Evolutionary conservation across 257 asterid genomes (phyloP).

Genomic region (Solanum bulbocastanum): DNA sequence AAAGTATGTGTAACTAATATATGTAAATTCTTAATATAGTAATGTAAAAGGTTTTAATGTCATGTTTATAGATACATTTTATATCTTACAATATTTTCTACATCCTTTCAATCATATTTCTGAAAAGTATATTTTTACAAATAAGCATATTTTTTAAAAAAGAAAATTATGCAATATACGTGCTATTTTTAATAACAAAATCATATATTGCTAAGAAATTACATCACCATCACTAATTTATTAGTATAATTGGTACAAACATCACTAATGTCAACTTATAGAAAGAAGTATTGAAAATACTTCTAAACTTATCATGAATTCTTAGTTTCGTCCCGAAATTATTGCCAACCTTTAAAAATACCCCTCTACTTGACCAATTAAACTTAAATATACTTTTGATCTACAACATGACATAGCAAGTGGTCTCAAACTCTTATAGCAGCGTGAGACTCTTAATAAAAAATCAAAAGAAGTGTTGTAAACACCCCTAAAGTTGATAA

Average conservation of each 20-base stretch:
- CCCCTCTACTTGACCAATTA: background rate
- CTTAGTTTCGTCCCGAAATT: background rate
- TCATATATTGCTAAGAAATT: background rate
- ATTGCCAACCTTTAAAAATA: background rate
- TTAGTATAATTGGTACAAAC: background rate
- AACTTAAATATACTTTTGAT: too few relatives aligned
- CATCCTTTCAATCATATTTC: background rate
- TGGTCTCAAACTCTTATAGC: background rate
- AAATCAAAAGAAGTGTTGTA: background rate
- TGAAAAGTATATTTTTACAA: too few relatives aligned
- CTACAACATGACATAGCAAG: too few relatives aligned
- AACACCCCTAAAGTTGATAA: too few relatives aligned
- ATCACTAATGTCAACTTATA: background rate
- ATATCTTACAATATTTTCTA: background rate
- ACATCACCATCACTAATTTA: background rate
- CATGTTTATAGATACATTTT: too few relatives aligned
- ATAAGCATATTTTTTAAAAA: too few relatives aligned
- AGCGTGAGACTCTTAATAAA: background rate
- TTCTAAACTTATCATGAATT: too few relatives aligned
- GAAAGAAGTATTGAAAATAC: background rate
- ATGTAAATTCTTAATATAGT: too few relatives aligned
- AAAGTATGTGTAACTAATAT: too few relatives aligned
- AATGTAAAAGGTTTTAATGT: too few relatives aligned
- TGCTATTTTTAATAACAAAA: too few relatives aligned
- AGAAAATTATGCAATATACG: too few relatives aligned